These are phyloP conservation scores for Entomortierella chlamydospora DNA, from an alignment of 192 early-diverging fungal genomes.

Conservation along the genomic window DNA sequence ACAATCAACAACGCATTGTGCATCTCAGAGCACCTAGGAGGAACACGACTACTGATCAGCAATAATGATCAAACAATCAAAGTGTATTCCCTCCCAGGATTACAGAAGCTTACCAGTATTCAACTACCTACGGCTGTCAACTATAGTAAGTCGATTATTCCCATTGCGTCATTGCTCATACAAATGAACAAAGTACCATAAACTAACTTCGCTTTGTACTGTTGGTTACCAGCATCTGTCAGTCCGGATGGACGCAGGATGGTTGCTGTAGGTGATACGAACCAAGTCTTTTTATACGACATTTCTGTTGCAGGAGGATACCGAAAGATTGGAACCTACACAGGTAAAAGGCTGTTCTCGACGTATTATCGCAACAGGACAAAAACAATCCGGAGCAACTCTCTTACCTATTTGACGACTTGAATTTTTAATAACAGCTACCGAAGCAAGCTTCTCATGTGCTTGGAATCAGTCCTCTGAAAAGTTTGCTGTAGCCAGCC, in stretches of 20 bases:
- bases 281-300: constrained; percentile 87
- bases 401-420: too few species aligned
- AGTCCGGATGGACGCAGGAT: constrained; percentile 93
- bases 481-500: constrained; percentile 95
- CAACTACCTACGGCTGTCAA: constrained; percentile 91
- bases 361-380: too few species aligned
- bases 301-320: constrained; percentile 76
- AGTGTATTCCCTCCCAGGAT: constrained; percentile 83
- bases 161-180: background rate
- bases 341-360: constrained; percentile 61
- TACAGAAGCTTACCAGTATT: constrained; percentile 81
- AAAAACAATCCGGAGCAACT: too few species aligned
- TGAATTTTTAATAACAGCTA: constrained; percentile 60
- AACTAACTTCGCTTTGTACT: background rate
- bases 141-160: constrained; percentile 59
- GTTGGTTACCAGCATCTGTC: constrained; percentile 68
- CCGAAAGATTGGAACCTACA: constrained; percentile 77
- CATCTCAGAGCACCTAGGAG: constrained; percentile 67
- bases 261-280: constrained; percentile 93
- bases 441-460: constrained; percentile 93
- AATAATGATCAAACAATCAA: constrained; percentile 97
- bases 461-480: constrained; percentile 94
- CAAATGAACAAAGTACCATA: background rate
- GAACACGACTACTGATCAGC: constrained; percentile 84
- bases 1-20: constrained; percentile 90